Evolutionary conservation across 177 flowering plant genomes (phyloP), one percentile per base, ranked within the genome.

Genomic region (Vitis hybrid): DNA sequence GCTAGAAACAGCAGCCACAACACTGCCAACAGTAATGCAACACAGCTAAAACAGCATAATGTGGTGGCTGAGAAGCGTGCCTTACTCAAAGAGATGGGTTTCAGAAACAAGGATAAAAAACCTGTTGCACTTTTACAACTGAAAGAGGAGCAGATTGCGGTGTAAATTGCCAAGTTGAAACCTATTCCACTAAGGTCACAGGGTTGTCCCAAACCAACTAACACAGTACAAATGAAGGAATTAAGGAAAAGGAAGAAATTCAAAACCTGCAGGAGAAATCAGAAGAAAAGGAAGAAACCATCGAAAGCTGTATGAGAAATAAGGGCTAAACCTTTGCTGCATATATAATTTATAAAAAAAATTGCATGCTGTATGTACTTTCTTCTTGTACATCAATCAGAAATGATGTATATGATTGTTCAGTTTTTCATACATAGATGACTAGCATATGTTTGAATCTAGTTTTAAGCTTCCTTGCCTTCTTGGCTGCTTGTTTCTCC

Each of bases 1-100:
- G 89, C 87, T 38, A 87, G 83, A 79, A 77, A 77, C 68, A 82
- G 88, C 75, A 79, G 82, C 79, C 83, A 82, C 60, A 82, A 68
- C 76, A 69, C 78, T 33, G 78, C 73, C 55, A 81, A 76, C 79
- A 75, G 33, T 60, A 68, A 63, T 64, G 64, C 65, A 15, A 11
- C 68, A 31, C 85, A 77, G 76, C 55, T 71, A 53, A 85, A 81
- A 78, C 69, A 84, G 65, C 78, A 77, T 17, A 78, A 70, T 59
- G 58, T 62, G 44, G 75, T 71, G 20, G 60, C 80, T 18, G 68
- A 76, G 60, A 79, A 81, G 63, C 82, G 79, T 77, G 15, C 75
- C 8, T 22, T 73, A 2, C 78, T 76, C 62, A 74, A 77, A 64
- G 83, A 67, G 52, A 74, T 63, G 49, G 86, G 76, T 47, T 82